These are phyloP conservation scores for Plenodomus lindquistii DNA, from an alignment of 2,329 filamentous ascomycete species.

Conservation along the genomic window DNA sequence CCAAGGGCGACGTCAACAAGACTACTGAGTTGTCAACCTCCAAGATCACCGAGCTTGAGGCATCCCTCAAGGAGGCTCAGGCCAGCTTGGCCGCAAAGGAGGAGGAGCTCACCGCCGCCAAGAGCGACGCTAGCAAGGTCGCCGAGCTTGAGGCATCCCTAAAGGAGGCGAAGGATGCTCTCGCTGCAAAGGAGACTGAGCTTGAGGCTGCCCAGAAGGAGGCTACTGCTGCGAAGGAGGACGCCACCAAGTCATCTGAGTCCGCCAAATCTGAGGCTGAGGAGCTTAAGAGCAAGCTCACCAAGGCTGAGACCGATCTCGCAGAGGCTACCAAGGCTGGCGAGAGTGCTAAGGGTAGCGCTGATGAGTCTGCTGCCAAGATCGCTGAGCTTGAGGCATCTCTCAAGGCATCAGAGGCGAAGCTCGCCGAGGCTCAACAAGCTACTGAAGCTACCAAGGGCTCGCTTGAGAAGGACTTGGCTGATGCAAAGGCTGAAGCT, in stretches of 20 bases:
- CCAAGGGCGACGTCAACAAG: slow-evolving; percentile 19
- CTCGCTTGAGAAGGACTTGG: slow-evolving; percentile 21
- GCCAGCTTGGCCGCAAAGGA: slow-evolving; percentile 28
- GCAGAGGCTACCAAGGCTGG: slow-evolving; percentile 18
- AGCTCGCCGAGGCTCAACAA: slow-evolving; percentile 19
- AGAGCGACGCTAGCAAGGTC: slow-evolving; percentile 25
- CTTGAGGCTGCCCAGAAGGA: slow-evolving; percentile 18
- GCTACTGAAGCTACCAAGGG: slow-evolving; percentile 17
- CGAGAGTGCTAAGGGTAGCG: slow-evolving; percentile 16
- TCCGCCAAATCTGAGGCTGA: slow-evolving; percentile 21
- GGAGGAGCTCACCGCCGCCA: slow-evolving; percentile 22
- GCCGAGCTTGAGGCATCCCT: slow-evolving; percentile 21
- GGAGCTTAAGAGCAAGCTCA: slow-evolving; percentile 17
- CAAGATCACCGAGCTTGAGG: slow-evolving; percentile 27
- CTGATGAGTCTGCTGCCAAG: slow-evolving; percentile 17
- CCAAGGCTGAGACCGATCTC: slow-evolving; percentile 14
- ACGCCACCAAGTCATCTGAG: slow-evolving; percentile 16
- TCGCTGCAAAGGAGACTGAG: slow-evolving; percentile 17
- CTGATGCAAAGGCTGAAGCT: slow-evolving; percentile 25
- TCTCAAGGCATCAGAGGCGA: slow-evolving; percentile 16
- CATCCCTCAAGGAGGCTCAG: slow-evolving; percentile 24
- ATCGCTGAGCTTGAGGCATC: slow-evolving; percentile 25
- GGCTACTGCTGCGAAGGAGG: slow-evolving; percentile 12
- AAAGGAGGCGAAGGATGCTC: slow-evolving; percentile 17
- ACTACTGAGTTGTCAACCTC: slow-evolving; percentile 21